Evolutionary conservation across 106 monocot species (phyloP).

Genomic region (Agapanthus africanus): DNA sequence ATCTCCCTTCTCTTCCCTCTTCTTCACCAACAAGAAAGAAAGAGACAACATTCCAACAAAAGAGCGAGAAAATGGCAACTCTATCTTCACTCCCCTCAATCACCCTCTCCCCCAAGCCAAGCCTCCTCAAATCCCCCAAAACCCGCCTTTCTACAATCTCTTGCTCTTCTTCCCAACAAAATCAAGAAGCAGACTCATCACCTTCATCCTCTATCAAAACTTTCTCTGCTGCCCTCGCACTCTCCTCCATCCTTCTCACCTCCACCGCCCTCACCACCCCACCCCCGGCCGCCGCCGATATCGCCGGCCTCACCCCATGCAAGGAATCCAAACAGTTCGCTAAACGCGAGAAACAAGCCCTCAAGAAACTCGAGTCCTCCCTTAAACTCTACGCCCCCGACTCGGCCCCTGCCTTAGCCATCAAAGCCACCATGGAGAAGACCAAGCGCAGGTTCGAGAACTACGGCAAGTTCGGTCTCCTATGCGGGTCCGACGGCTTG

Average conservation of each 20-base stretch:
- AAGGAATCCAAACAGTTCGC: constrained; percentile 94
- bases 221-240: constrained; percentile 57
- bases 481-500: constrained; percentile 78
- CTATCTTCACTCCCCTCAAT: constrained; percentile 51
- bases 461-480: constrained; percentile 89
- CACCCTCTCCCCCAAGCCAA: constrained; percentile 30
- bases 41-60: not conserved
- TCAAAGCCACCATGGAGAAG: constrained; percentile 88
- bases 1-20: no score
- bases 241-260: constrained; percentile 65
- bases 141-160: constrained; percentile 24
- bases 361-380: constrained; percentile 68
- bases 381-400: constrained; percentile 79
- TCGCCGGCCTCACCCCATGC: constrained; percentile 88
- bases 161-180: constrained; percentile 28
- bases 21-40: no score
- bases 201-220: constrained; percentile 15
- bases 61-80: constrained; percentile 36
- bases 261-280: constrained; percentile 49
- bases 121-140: constrained; percentile 9
- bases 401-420: constrained; percentile 73
- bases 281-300: constrained; percentile 82
- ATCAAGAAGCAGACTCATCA: no score
- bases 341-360: constrained; percentile 79
- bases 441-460: constrained; percentile 84